phyloP scores from a whole-genome alignment of 2,329 filamentous ascomycete genomes.

The Hypomyces perniciosus region DNA sequence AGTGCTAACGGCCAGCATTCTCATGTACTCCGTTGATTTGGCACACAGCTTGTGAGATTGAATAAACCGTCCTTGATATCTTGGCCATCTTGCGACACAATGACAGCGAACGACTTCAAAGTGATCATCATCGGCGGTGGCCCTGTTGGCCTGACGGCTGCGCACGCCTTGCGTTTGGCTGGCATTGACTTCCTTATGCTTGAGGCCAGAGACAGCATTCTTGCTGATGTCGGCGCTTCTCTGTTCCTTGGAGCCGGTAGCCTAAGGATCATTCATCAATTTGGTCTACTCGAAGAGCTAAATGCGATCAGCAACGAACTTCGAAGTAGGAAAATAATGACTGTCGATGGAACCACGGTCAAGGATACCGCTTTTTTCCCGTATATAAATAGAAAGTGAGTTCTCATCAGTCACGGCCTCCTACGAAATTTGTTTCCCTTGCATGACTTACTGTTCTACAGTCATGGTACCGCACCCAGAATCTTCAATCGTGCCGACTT shows the following conservation, averaged over 20 bases:
- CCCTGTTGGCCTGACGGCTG: constrained; percentile 21
- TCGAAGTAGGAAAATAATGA: constrained; percentile 17
- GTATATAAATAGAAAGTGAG: constrained; percentile 20
- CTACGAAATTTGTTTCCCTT: too few species aligned
- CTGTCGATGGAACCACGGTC: constrained; percentile 21
- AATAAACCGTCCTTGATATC: not conserved
- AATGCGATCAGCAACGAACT: constrained; percentile 19
- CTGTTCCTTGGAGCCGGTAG: constrained; percentile 26
- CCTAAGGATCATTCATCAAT: constrained; percentile 26
- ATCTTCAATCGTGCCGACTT: constrained; percentile 28
- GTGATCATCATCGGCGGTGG: constrained; percentile 24
- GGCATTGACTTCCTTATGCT: constrained; percentile 35
- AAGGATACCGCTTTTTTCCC: constrained; percentile 20
- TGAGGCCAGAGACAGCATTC: constrained; percentile 23
- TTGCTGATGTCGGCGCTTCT: constrained; percentile 25
- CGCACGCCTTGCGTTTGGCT: constrained; percentile 20
- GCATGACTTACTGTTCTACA: not conserved
- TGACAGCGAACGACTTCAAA: constrained; percentile 10
- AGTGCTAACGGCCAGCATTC: too few species aligned
- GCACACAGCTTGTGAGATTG: not conserved
- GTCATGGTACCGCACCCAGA: constrained; percentile 16
- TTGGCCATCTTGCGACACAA: not conserved
- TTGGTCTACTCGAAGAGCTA: constrained; percentile 22
- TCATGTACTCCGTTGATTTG: not conserved
- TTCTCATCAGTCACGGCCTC: not conserved